A percentile compares a stretch with the other conserved stretches of the same genome.
These are phyloP conservation scores for Nitzschia sp. DNA, from an alignment of 108 stramenopile species.

Conservation along the genomic window DNA sequence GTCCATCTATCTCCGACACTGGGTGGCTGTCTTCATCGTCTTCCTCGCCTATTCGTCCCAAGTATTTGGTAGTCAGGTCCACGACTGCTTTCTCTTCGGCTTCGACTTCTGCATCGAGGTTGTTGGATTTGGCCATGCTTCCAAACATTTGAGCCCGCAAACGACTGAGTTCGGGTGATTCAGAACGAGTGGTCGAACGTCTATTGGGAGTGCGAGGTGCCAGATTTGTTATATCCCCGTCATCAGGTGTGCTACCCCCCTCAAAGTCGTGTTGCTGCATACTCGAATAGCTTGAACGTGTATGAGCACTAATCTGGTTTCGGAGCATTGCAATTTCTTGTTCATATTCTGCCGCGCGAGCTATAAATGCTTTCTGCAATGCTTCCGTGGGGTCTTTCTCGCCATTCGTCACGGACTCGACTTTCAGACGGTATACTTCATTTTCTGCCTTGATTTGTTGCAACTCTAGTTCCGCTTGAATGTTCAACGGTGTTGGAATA, in stretches of 20 bases:
- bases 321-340: conserved; percentile 47
- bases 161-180: conserved; percentile 36
- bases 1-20: background rate
- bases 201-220: background rate
- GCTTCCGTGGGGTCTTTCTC: conserved; percentile 1
- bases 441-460: conserved; percentile 38
- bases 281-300: background rate
- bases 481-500: background rate
- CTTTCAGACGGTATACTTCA: conserved; percentile 40
- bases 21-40: conserved; percentile 14
- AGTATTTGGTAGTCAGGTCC: conserved; percentile 29
- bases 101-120: conserved; percentile 32
- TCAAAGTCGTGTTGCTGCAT: background rate
- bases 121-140: conserved; percentile 24
- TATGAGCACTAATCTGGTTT: conserved; percentile 8
- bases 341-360: conserved; percentile 42
- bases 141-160: conserved; percentile 37
- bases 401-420: conserved; percentile 16
- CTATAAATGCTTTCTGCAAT: conserved; percentile 30
- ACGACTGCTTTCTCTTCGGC: conserved; percentile 33
- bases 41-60: conserved; percentile 1
- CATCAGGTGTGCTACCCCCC: background rate
- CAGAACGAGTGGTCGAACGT: background rate
- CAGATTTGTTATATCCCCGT: background rate
- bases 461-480: conserved; percentile 4